Evolutionary conservation across 176 grass and related monocot species (phyloP).

Genomic region (Eragrostis curvula): DNA sequence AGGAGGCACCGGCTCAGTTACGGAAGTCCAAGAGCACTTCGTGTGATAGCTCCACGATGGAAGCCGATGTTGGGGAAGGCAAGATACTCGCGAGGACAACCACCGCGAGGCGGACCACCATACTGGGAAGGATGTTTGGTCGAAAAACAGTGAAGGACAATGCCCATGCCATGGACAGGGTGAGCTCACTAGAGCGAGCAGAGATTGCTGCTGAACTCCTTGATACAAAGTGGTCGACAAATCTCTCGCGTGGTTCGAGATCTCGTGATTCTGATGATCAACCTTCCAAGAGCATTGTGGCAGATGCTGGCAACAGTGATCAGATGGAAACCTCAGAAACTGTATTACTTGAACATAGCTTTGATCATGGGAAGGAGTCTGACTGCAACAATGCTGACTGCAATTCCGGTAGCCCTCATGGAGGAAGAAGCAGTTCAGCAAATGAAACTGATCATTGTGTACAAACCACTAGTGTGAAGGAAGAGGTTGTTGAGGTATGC

Average conservation of each 20-base stretch:
- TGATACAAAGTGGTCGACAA: slow-evolving; percentile 86
- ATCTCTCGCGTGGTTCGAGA: slow-evolving; percentile 43
- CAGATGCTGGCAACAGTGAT: slow-evolving; percentile 20
- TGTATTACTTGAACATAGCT: slow-evolving; percentile 19
- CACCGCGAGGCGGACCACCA: slow-evolving; percentile 41
- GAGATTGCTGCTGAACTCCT: slow-evolving; percentile 91
- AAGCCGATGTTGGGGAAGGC: slow-evolving; percentile 36
- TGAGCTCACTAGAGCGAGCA: slow-evolving; percentile 78
- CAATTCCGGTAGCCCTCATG: slow-evolving; percentile 20
- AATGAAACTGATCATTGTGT: slow-evolving; percentile 29
- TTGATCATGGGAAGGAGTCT: slow-evolving; percentile 38
- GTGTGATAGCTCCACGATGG: slow-evolving; percentile 45
- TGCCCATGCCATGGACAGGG: slow-evolving; percentile 48
- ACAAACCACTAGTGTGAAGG: slow-evolving; percentile 37
- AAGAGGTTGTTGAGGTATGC: slow-evolving; percentile 60
- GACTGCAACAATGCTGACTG: slow-evolving; percentile 30
- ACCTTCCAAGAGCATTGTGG: slow-evolving; percentile 40
- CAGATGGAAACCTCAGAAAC: slow-evolving; percentile 35
- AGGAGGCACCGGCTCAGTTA: slow-evolving; percentile 32
- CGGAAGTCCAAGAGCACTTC: slow-evolving; percentile 55
- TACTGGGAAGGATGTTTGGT: slow-evolving; percentile 81
- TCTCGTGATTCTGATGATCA: slow-evolving; percentile 32
- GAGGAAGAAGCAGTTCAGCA: slow-evolving; percentile 39
- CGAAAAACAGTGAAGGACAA: slow-evolving; percentile 59
- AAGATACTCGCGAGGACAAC: slow-evolving; percentile 56